phyloP scores from a whole-genome alignment of 2,329 filamentous ascomycete species.

The Aspergillus vadensis region DNA sequence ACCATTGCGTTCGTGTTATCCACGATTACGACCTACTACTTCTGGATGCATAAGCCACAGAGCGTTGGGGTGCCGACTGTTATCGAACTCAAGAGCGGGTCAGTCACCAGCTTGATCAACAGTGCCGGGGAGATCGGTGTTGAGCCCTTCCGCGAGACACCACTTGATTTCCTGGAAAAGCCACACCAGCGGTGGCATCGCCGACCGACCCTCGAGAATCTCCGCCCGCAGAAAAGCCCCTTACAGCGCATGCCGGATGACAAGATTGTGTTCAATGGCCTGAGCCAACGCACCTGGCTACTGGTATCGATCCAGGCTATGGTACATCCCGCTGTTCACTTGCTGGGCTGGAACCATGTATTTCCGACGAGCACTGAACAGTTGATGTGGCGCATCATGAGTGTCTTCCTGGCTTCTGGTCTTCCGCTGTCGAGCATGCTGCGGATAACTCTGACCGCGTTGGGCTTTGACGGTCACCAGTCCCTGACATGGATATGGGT shows the following conservation, averaged over 20 bases:
- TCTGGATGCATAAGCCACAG: conserved; percentile 11
- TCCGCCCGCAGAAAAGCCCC: not conserved
- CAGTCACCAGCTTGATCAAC: not conserved
- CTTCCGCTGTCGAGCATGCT: conserved; percentile 2
- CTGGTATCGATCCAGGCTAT: conserved; percentile 2
- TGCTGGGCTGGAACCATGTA: conserved; percentile 8
- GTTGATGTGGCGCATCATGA: not conserved
- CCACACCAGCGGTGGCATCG: conserved; percentile 1
- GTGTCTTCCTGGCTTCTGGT: not conserved
- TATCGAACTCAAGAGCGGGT: not conserved
- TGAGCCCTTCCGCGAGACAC: not conserved
- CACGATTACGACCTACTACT: conserved; percentile 6
- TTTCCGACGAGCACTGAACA: conserved; percentile 3
- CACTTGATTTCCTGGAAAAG: conserved; percentile 1
- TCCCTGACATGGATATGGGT: conserved; percentile 4
- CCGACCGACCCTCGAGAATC: not conserved
- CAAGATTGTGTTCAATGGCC: not conserved
- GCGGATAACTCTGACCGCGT: not conserved
- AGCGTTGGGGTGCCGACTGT: not conserved
- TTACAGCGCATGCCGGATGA: conserved; percentile 2
- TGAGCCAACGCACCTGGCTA: not conserved
- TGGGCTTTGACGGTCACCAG: not conserved
- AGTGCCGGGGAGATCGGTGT: not conserved
- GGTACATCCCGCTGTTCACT: conserved; percentile 4
- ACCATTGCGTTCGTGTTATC: conserved; percentile 4